Base-by-base conservation (phyloP, 1,284 basidiomycete species). In the Ganoderma leucocontextum region DNA sequence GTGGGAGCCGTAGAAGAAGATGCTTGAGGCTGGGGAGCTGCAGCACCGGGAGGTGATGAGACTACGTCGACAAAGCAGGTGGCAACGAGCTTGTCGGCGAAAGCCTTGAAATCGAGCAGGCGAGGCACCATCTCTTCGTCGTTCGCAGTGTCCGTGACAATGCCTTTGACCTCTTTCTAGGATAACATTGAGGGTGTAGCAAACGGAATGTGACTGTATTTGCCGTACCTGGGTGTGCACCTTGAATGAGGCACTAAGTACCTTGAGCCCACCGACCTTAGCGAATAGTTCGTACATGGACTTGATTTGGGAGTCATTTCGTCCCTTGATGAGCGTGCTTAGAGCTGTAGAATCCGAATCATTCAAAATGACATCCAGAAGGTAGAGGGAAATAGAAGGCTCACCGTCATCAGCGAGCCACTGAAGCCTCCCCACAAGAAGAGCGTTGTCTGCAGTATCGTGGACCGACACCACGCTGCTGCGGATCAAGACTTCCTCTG, bases 91-190 rank as follows among this genome's bases (percentile, higher is more conserved):
- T 78, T 73, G 75, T 93, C 89, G 2, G 87, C 85, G 65, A 90
- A 87, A 1, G 83, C 79, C 76, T 93, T 95, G 81, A 95, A 88
- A 2, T 86, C 83, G 38, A 97, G 84, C 0, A 97, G 87, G 15
- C 87, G 85, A 25, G 89, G 85, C 8, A 97, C 91, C 94, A 97
- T 96, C 41, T 89, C 82, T 65, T 95, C 89, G 72, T 95, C 87
- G 63, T 83, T 81, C 68, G 82, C 75, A 22, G 74, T 71, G 73
- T 92, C 89, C 55, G 83, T 86, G 63, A 94, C 90, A 69, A 94
- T 90, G 25, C 73, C 73, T 64, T 83, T 78, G 4, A 92, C 89
- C 0, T 77, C 83, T 35, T 75, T 78, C 91, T 93, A 72, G 5
- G 62, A 42, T 7, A 33, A 36, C 36, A 5, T 4, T 47, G 13